Evolutionary conservation across 2,329 filamentous ascomycete genomes (phyloP), one percentile per base, ranked within the genome.

Genomic region (Endoconidiophora laricicola): DNA sequence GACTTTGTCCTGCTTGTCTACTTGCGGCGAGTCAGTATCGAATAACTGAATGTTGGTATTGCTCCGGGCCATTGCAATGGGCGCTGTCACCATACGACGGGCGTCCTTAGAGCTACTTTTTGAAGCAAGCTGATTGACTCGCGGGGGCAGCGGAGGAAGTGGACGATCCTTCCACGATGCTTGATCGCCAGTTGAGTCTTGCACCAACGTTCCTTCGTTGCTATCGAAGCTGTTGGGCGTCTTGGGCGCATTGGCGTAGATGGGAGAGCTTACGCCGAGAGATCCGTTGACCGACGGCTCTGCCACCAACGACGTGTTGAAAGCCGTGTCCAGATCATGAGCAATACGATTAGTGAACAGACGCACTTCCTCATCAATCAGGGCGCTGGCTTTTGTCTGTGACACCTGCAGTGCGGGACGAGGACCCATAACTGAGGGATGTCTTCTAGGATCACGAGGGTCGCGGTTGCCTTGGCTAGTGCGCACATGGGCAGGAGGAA

Each of bases 321-420:
- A 95, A 1, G 88, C 88, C 59, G 91, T 85, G 59, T 96, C 88
- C 59, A 88, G 93, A 52, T 91, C 85, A 63, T 86, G 86, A 46
- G 86, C 86, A 54, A 95, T 79, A 58, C 86, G 86, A 58, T 40
- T 43, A 57, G 86, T 94, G 52, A 93, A 82, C 57, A 90, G 81
- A 5, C 86, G 74, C 49, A 91, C 75, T 60, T 94, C 88, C 52
- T 87, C 86, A 57, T 77, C 80, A 57, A 72, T 48, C 10, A 52
- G n/a, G 0, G 50, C 50, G 39, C 45, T 52, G 36, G 47, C 50
- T 18, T 52, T 46, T 5, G 50, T 48, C 23, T 48, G 39, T 5
- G 50, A 48, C 7, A 20, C 40, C 40, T 39, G 29, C 24, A 52
- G 14, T 2, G n/a, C 45, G 7, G 44, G 23, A 26, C 33, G 33